Base-by-base conservation (phyloP, 495 filamentous ascomycete species). In the Hypoxylon cercidicola region DNA sequence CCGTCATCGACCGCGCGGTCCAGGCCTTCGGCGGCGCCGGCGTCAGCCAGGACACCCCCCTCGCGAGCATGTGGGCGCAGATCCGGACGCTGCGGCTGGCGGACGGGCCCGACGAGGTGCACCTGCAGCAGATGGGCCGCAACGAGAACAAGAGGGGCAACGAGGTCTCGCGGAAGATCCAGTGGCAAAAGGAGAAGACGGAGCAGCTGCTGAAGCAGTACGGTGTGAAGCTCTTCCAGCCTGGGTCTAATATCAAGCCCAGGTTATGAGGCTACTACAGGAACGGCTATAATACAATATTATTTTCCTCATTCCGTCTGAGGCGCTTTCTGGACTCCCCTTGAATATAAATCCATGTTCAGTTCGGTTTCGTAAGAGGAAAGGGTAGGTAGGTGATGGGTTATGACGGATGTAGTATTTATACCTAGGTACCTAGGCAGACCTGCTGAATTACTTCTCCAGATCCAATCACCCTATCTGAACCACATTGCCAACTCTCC, bases 61-160 rank as follows among this genome's bases (percentile, higher is more conserved):
- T 97, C 52, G 92, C 93, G 20, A 86, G 85, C 67, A 86, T 93
- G 87, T 96, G 93, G 93, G 90, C 93, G 19, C 76, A 85, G 51
- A 90, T 92, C 67, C 82, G 93, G 28, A 97, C 93, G 1, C 73
- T 97, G 66, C 82, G 91, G 53, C 86, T 97, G 70, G 93, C 91
- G 3, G 93, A 97, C 77, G 93, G 93, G 5, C 93, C 93, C 0
- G 93, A 97, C 77, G 93, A 97, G 84, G 93, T 96, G 37, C 93
- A 97, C 77, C 75, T 97, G 74, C 90, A 96, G 79, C 93, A 97
- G 75, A 81, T 97, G 78, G 93, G 92, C 10, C 85, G 85, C 68
- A 87, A 92, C 49, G 93, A 97, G 82, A 96, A 93, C 72, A 88
- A 85, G 77, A 75, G 84, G 39, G 83, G 86, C 37, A 81, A 81